phyloP scores from a whole-genome alignment of 768 basidiomycete genomes.

The Kwoniella sp. region DNA sequence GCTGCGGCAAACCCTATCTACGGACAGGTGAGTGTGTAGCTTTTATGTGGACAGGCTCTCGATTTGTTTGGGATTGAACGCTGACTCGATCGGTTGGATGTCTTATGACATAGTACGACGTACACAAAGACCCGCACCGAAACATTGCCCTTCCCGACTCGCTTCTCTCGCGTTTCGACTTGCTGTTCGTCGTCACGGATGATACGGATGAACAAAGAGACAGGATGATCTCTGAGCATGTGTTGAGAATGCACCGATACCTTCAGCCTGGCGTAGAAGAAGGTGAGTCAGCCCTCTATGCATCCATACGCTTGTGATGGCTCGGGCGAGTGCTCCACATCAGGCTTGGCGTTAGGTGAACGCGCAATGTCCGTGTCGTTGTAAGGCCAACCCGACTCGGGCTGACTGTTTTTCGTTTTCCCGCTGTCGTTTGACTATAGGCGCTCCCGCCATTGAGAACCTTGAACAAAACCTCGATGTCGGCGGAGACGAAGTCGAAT shows the following conservation, averaged over 20 bases:
- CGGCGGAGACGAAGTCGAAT: slow-evolving; percentile 69
- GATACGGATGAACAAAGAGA: slow-evolving; percentile 95
- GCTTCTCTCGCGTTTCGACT: slow-evolving; percentile 94
- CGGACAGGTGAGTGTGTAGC: slow-evolving; percentile 77
- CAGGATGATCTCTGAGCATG: slow-evolving; percentile 93
- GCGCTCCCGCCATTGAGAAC: slow-evolving; percentile 78
- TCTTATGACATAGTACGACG: slow-evolving; percentile 97
- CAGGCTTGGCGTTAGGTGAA: too few species aligned
- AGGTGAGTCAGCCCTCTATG: too few species aligned
- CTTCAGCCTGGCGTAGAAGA: slow-evolving; percentile 95
- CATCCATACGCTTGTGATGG: too few species aligned
- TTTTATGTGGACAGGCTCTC: too few species aligned
- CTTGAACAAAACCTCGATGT: slow-evolving; percentile 84
- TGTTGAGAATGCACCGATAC: slow-evolving; percentile 95
- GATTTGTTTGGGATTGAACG: too few species aligned
- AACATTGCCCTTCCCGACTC: slow-evolving; percentile 99
- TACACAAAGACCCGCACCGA: slow-evolving; percentile 98
- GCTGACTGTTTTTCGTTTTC: not conserved
- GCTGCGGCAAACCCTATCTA: slow-evolving; percentile 99
- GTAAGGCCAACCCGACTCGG: too few species aligned
- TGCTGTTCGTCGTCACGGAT: slow-evolving; percentile 96
- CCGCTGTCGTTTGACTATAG: slow-evolving; percentile 26
- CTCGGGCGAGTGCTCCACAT: too few species aligned
- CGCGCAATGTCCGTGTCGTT: too few species aligned
- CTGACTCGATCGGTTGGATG: too few species aligned